Base-by-base conservation (phyloP, 1,139 yeast genomes). In the Debaryomycetaceae sp. region DNA sequence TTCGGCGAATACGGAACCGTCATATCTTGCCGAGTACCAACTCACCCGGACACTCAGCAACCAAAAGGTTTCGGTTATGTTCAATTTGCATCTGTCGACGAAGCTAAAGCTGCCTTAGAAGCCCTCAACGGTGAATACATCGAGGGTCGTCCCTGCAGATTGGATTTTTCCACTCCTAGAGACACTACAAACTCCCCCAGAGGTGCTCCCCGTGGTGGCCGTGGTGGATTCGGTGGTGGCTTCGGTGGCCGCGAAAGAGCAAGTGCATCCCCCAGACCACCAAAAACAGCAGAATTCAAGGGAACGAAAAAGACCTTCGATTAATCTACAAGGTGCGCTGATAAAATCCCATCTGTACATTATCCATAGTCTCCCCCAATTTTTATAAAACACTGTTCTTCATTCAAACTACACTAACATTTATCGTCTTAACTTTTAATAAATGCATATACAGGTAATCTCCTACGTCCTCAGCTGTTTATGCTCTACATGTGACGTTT, bases 21-120 rank as follows among this genome's bases (percentile, higher is more conserved):
- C 50, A 72, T 89, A 48, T 87, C 95, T 49, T 91, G 91, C 60
- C 84, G 99, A 77, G 76, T 93, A 58, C 99, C 99, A 69, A 91
- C 98, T 42, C 95, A 91, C 74, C 98, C 97, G 63, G 98, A 91
- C 70, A 90, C 98, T 55, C 96, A 90, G 68, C 97, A 91, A 75
- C 96, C 96, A 69, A 93, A 93, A 81, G 99, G 99, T 56, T 93
- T 93, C 75, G 99, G 98, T 56, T 93, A 93, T 72, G 96, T 93
- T 49, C 98, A 93, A 76, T 91, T 81, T 66, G 76, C 86, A 37
- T 77, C 84, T 45, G 75, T 87, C 53, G 98, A 91, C 42, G 96
- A 89, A 66, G 98, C 99, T 56, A 82, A 86, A 73, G 80, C 84
- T 51, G 98, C 98, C 48, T 74, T 87, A 55, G 91, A 86, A 54